phyloP scores from a whole-genome alignment of 148 eudicot genomes.

The Rhododendron vialii region DNA sequence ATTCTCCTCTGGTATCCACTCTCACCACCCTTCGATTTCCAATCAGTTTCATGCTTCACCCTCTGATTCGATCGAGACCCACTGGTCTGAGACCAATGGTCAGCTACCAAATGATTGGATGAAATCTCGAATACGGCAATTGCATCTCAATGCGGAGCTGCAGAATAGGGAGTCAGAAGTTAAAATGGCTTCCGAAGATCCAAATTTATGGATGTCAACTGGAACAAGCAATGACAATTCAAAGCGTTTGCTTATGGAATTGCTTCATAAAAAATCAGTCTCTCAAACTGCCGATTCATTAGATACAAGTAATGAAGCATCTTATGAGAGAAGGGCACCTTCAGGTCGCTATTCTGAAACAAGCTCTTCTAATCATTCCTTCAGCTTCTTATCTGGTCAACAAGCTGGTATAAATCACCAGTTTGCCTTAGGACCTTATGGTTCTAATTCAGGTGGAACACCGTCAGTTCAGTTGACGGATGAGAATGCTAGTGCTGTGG shows the following conservation, averaged over 20 bases:
- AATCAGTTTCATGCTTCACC: conserved; percentile 51
- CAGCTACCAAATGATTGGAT: conserved; percentile 63
- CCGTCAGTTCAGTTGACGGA: conserved; percentile 26
- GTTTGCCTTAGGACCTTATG: conserved; percentile 45
- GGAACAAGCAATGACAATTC: conserved; percentile 72
- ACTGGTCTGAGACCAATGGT: conserved; percentile 53
- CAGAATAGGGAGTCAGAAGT: conserved; percentile 60
- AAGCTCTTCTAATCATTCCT: conserved; percentile 43
- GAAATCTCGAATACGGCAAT: conserved; percentile 59
- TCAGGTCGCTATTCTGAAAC: conserved; percentile 37
- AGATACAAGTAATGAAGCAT: conserved; percentile 32
- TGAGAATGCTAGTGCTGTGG: conserved; percentile 35
- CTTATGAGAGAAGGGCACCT: conserved; percentile 33
- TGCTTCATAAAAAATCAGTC: conserved; percentile 72
- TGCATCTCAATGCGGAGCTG: conserved; percentile 52
- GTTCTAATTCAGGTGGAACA: conserved; percentile 41
- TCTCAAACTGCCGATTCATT: conserved; percentile 33
- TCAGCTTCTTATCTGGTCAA: conserved; percentile 36
- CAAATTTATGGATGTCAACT: conserved; percentile 56
- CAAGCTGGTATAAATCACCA: conserved; percentile 35
- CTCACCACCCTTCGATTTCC: conserved; percentile 35
- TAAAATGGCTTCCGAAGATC: conserved; percentile 37
- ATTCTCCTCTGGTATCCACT: conserved; percentile 41
- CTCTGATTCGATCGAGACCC: conserved; percentile 42
- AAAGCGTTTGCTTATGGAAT: conserved; percentile 82